Evolutionary conservation across 2,329 filamentous ascomycete genomes (phyloP), one percentile per base, ranked within the genome.

Genomic region (Aureobasidium zeae): DNA sequence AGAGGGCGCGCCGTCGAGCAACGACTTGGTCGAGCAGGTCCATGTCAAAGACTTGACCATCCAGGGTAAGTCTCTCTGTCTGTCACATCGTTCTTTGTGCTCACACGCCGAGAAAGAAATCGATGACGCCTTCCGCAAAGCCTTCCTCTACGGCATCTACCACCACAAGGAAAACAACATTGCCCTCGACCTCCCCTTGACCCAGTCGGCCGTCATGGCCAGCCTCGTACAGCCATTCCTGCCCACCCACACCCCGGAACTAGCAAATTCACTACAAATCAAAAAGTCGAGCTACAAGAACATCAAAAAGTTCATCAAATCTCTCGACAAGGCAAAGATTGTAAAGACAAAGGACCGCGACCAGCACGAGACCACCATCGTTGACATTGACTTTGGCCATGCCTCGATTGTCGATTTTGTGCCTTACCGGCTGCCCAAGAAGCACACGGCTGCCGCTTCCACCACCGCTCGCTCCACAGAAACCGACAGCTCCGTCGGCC

Each of bases 231-330:
- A 79, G n/a, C 79, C 79, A 1, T 80, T 77, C 53, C 68, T 83
- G 2, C 78, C 79, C 2, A 69, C 74, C 15, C 71, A 70, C 55
- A 74, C 70, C 9, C 63, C 74, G 4, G 65, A 70, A 15, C 69
- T 77, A 53, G 66, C 68, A 2, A 71, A 71, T 45, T 75, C 68
- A 48, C 71, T 79, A 41, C 75, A 79, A 51, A 79, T 83, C 59
- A 83, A 82, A 55, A 83, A 82, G 61, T 79, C 77, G 3, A 78
- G 73, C 49, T 82, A 76, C 75, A 83, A 83, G 62, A 82, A 75
- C 48, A 71, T 79, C 48, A 79, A 77, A 55, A 83, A 81, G 51
- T 82, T 83, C 57, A 73, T 83, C 60, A 83, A 82, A 53, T 66
- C 73, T 42, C 65, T 83, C 8, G 78, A 82, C 57, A 83, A 82